Percentiles rank a stretch among this genome's conserved stretches.
These are phyloP conservation scores for Colletotrichum orchidophilum DNA, from an alignment of 2,329 filamentous ascomycete species.

Conservation along the genomic window DNA sequence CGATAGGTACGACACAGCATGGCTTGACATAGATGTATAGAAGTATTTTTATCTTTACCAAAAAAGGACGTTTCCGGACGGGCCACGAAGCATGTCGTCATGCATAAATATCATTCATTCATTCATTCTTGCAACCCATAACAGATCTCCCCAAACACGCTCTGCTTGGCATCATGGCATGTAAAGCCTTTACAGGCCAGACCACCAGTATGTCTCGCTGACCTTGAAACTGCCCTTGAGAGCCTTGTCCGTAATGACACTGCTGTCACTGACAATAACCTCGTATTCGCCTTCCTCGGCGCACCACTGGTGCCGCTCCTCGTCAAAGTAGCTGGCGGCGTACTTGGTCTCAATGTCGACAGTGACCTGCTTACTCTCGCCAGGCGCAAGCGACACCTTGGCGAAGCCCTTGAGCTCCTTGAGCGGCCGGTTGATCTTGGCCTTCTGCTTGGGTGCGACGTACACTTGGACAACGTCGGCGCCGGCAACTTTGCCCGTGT, in stretches of 20 bases:
- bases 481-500: conserved; percentile 59
- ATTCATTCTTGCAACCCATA: neutral
- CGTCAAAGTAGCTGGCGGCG: conserved; percentile 75
- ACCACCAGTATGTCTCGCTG: conserved; percentile 73
- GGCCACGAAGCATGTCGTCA: neutral
- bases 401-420: conserved; percentile 68
- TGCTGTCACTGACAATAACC: conserved; percentile 69
- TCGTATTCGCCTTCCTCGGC: conserved; percentile 73
- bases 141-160: neutral
- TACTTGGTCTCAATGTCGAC: conserved; percentile 70
- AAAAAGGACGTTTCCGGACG: neutral
- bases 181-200: conserved; percentile 58
- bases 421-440: conserved; percentile 56
- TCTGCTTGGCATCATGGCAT: neutral
- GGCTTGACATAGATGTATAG: neutral
- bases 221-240: conserved; percentile 65
- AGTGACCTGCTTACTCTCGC: conserved; percentile 65
- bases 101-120: conserved; percentile 3
- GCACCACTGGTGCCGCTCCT: conserved; percentile 71
- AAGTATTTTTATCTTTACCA: neutral
- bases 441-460: conserved; percentile 56
- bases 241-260: conserved; percentile 55
- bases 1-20: neutral
- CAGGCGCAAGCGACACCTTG: conserved; percentile 67
- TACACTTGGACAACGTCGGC: conserved; percentile 61